A percentile compares a stretch with the other conserved stretches of the same genome.
Conservation (phyloP, 2,329 filamentous ascomycete species). For the Fusarium sp. region DNA sequence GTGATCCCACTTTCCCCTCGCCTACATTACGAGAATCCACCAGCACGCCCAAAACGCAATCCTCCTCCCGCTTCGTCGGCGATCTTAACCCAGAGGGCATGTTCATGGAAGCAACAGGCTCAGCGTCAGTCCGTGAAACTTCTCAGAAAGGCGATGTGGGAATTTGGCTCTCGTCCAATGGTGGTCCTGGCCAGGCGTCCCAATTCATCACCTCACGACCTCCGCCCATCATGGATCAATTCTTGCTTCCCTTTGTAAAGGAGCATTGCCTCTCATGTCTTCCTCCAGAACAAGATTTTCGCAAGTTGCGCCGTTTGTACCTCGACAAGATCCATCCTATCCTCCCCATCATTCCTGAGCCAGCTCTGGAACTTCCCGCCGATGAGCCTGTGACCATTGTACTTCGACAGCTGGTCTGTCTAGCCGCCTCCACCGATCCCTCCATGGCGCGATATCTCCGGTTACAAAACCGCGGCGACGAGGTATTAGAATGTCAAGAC, state of each 20-base stretch:
- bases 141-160: slow-evolving; percentile 67
- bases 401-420: slow-evolving; percentile 66
- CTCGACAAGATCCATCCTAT: slow-evolving; percentile 67
- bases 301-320: slow-evolving; percentile 61
- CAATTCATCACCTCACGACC: slow-evolving; percentile 57
- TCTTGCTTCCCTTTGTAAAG: slow-evolving; percentile 59
- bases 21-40: slow-evolving; percentile 30
- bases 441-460: slow-evolving; percentile 61
- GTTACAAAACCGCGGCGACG: slow-evolving; percentile 56
- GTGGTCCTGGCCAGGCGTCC: slow-evolving; percentile 48
- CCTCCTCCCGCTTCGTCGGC: slow-evolving; percentile 65
- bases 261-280: slow-evolving; percentile 62
- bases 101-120: slow-evolving; percentile 66
- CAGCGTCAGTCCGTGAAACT: slow-evolving; percentile 50
- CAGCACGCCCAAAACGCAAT: slow-evolving; percentile 45
- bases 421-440: slow-evolving; percentile 66
- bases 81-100: slow-evolving; percentile 72
- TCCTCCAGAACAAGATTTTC: slow-evolving; percentile 62
- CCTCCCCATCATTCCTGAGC: slow-evolving; percentile 64
- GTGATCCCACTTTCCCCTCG: slow-evolving; percentile 14
- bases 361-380: slow-evolving; percentile 49
- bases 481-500: slow-evolving; percentile 59
- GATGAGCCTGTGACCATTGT: slow-evolving; percentile 58
- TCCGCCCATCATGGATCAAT: slow-evolving; percentile 57
- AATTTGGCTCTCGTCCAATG: slow-evolving; percentile 63